phyloP scores from a whole-genome alignment of 345 rosid species.

The Hibiscus tridactylites region DNA sequence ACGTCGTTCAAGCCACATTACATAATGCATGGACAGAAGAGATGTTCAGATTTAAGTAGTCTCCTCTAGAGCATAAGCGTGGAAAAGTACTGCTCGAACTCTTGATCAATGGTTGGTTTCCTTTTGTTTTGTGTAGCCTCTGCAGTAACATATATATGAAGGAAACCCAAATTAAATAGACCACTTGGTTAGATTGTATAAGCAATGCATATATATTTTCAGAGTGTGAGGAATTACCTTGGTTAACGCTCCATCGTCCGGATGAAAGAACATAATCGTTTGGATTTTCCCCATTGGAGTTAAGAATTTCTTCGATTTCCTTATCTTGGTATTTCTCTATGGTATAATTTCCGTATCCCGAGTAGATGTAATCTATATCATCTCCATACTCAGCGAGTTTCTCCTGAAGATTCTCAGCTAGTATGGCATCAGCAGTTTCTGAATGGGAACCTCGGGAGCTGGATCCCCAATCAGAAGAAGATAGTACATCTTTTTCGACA shows the following conservation, averaged over 20 bases:
- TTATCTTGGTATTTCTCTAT: constrained; percentile 36
- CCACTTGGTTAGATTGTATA: neutral
- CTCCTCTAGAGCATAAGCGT: constrained; percentile 53
- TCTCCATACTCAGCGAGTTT: constrained; percentile 19
- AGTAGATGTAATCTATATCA: constrained; percentile 16
- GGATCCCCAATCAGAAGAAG: neutral
- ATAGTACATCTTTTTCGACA: constrained; percentile 6
- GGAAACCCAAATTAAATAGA: neutral
- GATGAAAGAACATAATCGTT: constrained; percentile 49
- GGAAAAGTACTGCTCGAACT: constrained; percentile 85
- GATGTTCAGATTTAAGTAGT: neutral
- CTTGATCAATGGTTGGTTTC: constrained; percentile 88
- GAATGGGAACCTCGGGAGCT: too few species aligned
- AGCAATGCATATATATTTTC: neutral
- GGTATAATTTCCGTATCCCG: constrained; percentile 23
- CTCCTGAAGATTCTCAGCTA: constrained; percentile 20
- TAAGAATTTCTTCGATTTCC: constrained; percentile 34
- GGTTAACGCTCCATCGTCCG: constrained; percentile 54
- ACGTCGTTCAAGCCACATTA: neutral
- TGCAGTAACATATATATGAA: constrained; percentile 25
- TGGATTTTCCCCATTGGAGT: constrained; percentile 27
- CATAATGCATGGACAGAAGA: neutral
- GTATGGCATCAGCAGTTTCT: constrained; percentile 10
- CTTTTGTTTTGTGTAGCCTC: constrained; percentile 27
- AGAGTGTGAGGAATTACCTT: constrained; percentile 34